Percentiles rank a stretch among this genome's conserved stretches.
These are phyloP conservation scores for Prunus mume DNA, from an alignment of 306 rosid genomes.

Conservation along the genomic window DNA sequence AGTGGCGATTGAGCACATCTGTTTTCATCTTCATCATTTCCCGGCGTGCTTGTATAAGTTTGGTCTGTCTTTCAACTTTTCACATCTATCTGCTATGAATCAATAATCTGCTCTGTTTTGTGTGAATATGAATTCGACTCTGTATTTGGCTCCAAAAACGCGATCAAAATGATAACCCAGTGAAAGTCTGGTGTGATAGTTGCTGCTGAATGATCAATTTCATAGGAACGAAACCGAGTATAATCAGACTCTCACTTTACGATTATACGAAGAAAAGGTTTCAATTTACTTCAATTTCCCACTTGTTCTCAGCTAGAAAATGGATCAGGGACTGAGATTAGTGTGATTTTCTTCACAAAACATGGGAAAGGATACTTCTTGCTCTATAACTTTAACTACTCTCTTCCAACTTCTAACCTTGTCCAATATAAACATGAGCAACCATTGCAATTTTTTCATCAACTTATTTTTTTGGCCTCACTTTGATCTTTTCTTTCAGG, in stretches of 20 bases:
- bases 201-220: background rate
- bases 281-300: background rate
- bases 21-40: too few relatives aligned
- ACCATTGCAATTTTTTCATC: too few relatives aligned
- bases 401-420: background rate
- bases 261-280: background rate
- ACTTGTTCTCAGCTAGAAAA: background rate
- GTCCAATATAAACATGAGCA: too few relatives aligned
- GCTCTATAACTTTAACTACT: background rate
- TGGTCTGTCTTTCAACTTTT: too few relatives aligned
- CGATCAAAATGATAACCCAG: background rate
- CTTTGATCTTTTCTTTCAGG: background rate
- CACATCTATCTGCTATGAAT: background rate
- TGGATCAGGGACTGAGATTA: background rate
- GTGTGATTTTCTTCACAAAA: background rate
- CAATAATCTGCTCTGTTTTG: constrained; percentile 1
- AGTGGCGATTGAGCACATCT: too few relatives aligned
- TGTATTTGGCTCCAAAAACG: background rate
- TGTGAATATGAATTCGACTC: background rate
- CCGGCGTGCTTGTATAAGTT: too few relatives aligned
- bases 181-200: background rate
- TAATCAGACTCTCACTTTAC: background rate
- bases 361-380: background rate
- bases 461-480: background rate
- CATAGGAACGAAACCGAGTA: too few relatives aligned